Evolutionary conservation across 306 rosid species (phyloP), one percentile per base, ranked within the genome.

Genomic region (Vigna trinervia): DNA sequence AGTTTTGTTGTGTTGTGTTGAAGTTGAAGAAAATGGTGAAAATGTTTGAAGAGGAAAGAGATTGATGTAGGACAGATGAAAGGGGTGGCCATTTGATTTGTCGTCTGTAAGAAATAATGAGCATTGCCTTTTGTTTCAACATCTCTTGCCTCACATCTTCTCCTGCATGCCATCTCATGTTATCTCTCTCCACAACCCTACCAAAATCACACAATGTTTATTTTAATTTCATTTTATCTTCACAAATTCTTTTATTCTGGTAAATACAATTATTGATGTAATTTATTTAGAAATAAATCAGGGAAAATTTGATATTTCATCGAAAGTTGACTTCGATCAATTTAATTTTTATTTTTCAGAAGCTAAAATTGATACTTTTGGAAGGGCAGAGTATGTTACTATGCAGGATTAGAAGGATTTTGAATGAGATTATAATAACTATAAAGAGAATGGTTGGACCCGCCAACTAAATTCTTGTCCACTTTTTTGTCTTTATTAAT

Each of bases 71-170:
- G 81, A 77, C 78, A 81, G 78, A 59, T 41, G 28, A 57, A 66
- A 43, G 73, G 84, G 76, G 84, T 78, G 77, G 71, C 88, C 85
- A 59, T 54, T 82, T 76, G 28, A 26, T 66, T 80, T 86, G 89
- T 90, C 84, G 38, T 74, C 23, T 78, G 36, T 15, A 1, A 30
- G 71, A 71, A 86, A 85, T 84, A 63, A 76, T 74, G 54, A 78
- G 74, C 23, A 30, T 58, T 52, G 66, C 28, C 57, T 71, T 75
- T 12, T 56, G 68, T 69, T 47, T 54, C 67, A 71, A 51, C 67
- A 45, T 63, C 78, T 7, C 71, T 80, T 81, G 73, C 66, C 77
- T 53, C 30, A 38, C 73, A 8, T 80, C 39, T 62, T 64, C 78
- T 14, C n/a, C 36, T 38, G 38, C 50, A 17, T 72, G 64, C 73